Conservation (phyloP, 208 protist genomes). For the Acanthamoeba healyi region DNA sequence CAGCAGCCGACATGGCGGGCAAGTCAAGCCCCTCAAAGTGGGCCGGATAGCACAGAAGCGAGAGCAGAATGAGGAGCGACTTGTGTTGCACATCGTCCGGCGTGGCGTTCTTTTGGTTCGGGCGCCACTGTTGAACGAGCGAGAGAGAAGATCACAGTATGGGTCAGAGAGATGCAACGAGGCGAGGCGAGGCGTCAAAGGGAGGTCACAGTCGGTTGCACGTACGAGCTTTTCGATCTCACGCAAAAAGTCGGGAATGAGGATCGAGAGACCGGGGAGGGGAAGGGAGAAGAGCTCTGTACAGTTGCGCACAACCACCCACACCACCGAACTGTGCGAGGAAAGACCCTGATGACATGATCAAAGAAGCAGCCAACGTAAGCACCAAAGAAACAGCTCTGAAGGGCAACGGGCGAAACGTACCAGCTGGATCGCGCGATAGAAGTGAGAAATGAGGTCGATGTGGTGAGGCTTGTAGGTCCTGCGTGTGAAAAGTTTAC, state of each 20-base stretch:
- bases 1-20: slow-evolving; percentile 29
- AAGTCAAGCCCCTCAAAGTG: slow-evolving; percentile 50
- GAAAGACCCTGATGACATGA: background rate
- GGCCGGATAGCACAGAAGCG: slow-evolving; percentile 65
- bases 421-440: slow-evolving; percentile 49
- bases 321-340: slow-evolving; percentile 60
- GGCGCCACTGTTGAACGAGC: slow-evolving; percentile 44
- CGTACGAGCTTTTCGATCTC: slow-evolving; percentile 75
- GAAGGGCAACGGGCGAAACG: background rate
- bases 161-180: too few species aligned
- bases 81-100: slow-evolving; percentile 72
- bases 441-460: slow-evolving; percentile 68
- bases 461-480: slow-evolving; percentile 57
- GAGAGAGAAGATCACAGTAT: too few species aligned
- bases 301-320: slow-evolving; percentile 71
- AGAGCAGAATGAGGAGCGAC: slow-evolving; percentile 59
- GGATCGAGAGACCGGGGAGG: slow-evolving; percentile 44
- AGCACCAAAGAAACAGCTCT: background rate
- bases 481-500: slow-evolving; percentile 68
- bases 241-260: slow-evolving; percentile 73
- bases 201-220: too few species aligned
- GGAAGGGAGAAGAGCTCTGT: slow-evolving; percentile 70
- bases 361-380: background rate
- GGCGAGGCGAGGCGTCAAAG: too few species aligned
- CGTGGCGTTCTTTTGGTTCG: slow-evolving; percentile 63